Conservation (phyloP, 2,329 filamentous ascomycete genomes). For the Mariannaea elegans region DNA sequence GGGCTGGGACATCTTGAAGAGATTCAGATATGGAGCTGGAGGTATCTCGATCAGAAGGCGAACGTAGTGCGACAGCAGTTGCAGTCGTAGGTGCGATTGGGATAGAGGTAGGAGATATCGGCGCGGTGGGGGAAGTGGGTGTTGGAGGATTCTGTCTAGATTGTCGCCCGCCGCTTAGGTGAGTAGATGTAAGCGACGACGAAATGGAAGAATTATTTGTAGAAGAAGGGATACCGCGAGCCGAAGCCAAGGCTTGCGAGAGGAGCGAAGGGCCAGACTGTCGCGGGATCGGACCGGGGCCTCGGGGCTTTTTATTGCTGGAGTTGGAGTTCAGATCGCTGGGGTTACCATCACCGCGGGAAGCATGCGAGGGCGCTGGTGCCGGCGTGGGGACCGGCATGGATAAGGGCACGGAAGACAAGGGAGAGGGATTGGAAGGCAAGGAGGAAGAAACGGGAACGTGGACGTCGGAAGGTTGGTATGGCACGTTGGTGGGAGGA, state of each 20-base stretch:
- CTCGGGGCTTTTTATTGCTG: constrained; percentile 57
- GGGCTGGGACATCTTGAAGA: constrained; percentile 46
- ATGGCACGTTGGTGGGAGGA: constrained; percentile 23
- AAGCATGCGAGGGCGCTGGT: constrained; percentile 18
- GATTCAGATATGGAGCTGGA: constrained; percentile 20
- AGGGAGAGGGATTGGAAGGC: constrained; percentile 18
- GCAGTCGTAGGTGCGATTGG: constrained; percentile 9
- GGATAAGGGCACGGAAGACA: constrained; percentile 31
- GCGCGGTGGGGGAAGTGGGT: constrained; percentile 15
- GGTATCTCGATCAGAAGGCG: constrained; percentile 35
- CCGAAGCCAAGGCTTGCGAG: constrained; percentile 66
- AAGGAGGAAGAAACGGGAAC: constrained; percentile 24
- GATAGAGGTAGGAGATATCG: constrained; percentile 15
- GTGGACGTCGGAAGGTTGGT: constrained; percentile 11
- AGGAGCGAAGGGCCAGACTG: constrained; percentile 63
- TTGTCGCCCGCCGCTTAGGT: constrained; percentile 22
- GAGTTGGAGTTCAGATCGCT: constrained; percentile 48
- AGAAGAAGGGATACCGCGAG: constrained; percentile 57
- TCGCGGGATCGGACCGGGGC: constrained; percentile 48
- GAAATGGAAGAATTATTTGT: constrained; percentile 9
- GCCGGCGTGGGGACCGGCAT: constrained; percentile 35
- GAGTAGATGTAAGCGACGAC: constrained; percentile 15
- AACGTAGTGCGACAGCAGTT: constrained; percentile 14
- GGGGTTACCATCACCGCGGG: constrained; percentile 37
- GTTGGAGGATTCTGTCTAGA: constrained; percentile 44